Percentiles rank a stretch among this genome's conserved stretches.
Evolutionary conservation across 2,329 filamentous ascomycete species (phyloP).

Genomic region (Tolypocladium sp.): DNA sequence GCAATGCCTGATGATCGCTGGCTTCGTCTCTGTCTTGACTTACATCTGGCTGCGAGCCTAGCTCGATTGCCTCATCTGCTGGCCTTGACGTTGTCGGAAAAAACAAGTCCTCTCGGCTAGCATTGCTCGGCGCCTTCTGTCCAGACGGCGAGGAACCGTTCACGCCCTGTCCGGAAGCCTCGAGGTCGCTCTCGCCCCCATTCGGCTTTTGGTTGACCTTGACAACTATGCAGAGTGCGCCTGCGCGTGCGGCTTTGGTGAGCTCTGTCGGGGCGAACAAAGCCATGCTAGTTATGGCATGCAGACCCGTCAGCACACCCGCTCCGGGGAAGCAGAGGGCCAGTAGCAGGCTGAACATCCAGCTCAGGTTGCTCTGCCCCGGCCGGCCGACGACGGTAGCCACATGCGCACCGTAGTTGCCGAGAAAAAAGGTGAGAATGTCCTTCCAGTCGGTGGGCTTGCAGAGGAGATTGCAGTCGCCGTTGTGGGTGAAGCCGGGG

Average conservation of each 20-base stretch:
- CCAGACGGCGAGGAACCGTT: background rate
- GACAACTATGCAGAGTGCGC: slow-evolving; percentile 3
- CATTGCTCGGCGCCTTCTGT: background rate
- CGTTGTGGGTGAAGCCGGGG: slow-evolving; percentile 3
- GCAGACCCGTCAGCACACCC: slow-evolving; percentile 1
- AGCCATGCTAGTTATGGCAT: slow-evolving; percentile 5
- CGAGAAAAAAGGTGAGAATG: slow-evolving; percentile 2
- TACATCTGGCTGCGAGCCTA: background rate
- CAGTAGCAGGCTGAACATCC: background rate
- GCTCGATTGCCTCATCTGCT: background rate
- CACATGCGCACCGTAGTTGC: slow-evolving; percentile 3
- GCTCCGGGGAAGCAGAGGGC: slow-evolving; percentile 3
- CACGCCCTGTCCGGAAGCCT: background rate
- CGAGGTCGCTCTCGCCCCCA: background rate
- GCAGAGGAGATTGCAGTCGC: slow-evolving; percentile 5
- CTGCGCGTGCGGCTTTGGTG: slow-evolving; percentile 2
- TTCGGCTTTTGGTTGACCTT: background rate
- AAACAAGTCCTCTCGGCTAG: background rate
- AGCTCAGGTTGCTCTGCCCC: slow-evolving; percentile 1
- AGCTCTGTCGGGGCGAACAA: slow-evolving; percentile 4
- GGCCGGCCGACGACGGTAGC: slow-evolving; percentile 2
- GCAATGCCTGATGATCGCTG: background rate
- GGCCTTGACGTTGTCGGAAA: background rate
- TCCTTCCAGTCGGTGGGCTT: slow-evolving; percentile 2
- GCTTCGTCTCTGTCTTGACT: background rate